phyloP scores from a whole-genome alignment of 495 filamentous ascomycete species.

The Penicillium parvum region DNA sequence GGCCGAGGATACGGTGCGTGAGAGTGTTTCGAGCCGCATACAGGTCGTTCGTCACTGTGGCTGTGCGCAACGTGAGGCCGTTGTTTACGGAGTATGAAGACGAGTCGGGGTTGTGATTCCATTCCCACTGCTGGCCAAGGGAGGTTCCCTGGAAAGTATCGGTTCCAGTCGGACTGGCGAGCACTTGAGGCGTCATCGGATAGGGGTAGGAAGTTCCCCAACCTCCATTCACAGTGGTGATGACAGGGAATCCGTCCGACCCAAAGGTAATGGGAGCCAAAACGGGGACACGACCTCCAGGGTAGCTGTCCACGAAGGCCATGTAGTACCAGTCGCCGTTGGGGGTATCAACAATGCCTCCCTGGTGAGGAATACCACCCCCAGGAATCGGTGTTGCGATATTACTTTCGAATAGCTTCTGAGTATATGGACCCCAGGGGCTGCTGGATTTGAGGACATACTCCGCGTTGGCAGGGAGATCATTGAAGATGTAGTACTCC shows the following conservation, averaged over 20 bases:
- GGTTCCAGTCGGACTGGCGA: constrained; percentile 16
- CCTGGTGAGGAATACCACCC: constrained; percentile 49
- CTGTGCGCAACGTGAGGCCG: constrained; percentile 44
- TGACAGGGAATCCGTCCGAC: constrained; percentile 45
- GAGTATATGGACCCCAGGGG: constrained; percentile 45
- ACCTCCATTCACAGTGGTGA: constrained; percentile 29
- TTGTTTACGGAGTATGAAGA: constrained; percentile 21
- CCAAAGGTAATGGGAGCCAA: constrained; percentile 50
- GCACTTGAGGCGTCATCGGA: constrained; percentile 15
- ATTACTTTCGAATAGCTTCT: constrained; percentile 27
- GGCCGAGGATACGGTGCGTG: constrained; percentile 50
- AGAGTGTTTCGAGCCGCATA: constrained; percentile 54
- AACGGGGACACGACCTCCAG: constrained; percentile 53
- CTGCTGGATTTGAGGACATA: constrained; percentile 45
- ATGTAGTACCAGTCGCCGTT: constrained; percentile 56
- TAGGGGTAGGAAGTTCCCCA: constrained; percentile 45
- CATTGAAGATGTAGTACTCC: constrained; percentile 50
- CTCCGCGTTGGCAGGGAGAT: constrained; percentile 40
- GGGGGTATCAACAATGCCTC: constrained; percentile 50
- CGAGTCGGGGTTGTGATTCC: constrained; percentile 58
- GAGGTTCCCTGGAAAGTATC: constrained; percentile 40
- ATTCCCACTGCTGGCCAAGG: constrained; percentile 50
- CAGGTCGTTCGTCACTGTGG: constrained; percentile 48
- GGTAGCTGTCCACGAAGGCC: constrained; percentile 52
- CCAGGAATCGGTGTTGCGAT: constrained; percentile 38